Percentiles rank a stretch among this genome's conserved stretches.
phyloP scores from a whole-genome alignment of 176 grass and related monocot species.

The Paspalum vaginatum region DNA sequence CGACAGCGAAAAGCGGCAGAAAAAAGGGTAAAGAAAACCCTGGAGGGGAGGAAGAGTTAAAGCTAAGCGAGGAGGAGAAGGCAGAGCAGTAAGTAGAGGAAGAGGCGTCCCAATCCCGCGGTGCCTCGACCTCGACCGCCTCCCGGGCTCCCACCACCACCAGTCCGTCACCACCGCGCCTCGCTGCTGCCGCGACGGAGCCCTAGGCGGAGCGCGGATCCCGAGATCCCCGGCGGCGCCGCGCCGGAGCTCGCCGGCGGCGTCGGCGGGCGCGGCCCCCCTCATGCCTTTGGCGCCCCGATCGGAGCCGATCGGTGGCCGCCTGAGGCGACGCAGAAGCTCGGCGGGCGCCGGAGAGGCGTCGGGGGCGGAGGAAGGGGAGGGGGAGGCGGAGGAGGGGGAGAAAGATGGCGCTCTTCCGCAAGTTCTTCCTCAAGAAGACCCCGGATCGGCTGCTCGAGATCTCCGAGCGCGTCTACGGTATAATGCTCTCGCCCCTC shows the following conservation, averaged over 20 bases:
- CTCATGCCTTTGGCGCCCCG: slow-evolving; percentile 64
- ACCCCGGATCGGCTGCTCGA: slow-evolving; percentile 95
- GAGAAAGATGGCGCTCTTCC: slow-evolving; percentile 87
- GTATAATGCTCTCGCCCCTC: slow-evolving; percentile 54
- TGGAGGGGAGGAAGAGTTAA: slow-evolving; percentile 30
- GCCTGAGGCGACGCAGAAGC: slow-evolving; percentile 33
- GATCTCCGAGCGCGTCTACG: slow-evolving; percentile 96
- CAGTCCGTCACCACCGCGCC: slow-evolving; percentile 6
- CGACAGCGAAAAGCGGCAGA: not conserved
- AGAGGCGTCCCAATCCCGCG: slow-evolving; percentile 52
- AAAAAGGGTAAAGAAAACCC: not conserved
- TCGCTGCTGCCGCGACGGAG: slow-evolving; percentile 19
- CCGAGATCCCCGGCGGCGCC: slow-evolving; percentile 31
- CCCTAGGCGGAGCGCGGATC: slow-evolving; percentile 41
- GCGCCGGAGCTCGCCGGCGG: slow-evolving; percentile 15
- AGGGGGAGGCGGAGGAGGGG: slow-evolving; percentile 19
- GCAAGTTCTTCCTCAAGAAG: slow-evolving; percentile 94
- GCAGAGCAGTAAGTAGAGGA: slow-evolving; percentile 46
- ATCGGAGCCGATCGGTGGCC: slow-evolving; percentile 56
- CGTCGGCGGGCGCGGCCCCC: slow-evolving; percentile 27
- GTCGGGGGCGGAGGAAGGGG: slow-evolving; percentile 23
- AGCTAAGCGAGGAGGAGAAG: slow-evolving; percentile 42
- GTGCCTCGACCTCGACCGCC: slow-evolving; percentile 46
- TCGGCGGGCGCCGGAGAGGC: slow-evolving; percentile 16
- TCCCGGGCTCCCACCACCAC: slow-evolving; percentile 15